Conservation (phyloP, 176 grass and related monocot genomes). For the Echinochloa phyllopogon region DNA sequence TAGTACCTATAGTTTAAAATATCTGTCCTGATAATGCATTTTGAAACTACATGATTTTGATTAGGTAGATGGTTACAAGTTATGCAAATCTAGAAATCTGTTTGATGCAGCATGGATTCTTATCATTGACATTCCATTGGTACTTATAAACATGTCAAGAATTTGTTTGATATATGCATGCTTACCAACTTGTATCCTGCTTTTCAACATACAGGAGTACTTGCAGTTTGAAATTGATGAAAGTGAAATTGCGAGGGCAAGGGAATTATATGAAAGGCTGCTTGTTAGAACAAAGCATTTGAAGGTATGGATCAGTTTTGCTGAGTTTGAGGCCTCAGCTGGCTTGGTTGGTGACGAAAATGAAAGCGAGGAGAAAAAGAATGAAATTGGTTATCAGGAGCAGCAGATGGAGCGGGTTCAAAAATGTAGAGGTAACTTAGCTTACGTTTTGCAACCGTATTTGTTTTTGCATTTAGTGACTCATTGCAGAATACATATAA, state of each 20-base stretch:
- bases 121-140: neutral
- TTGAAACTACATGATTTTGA: neutral
- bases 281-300: constrained; percentile 89
- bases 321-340: constrained; percentile 85
- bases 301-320: constrained; percentile 96
- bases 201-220: constrained; percentile 60
- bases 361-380: constrained; percentile 50
- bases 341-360: constrained; percentile 52
- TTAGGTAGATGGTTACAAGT: neutral
- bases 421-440: constrained; percentile 66
- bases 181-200: constrained; percentile 19
- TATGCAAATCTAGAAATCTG: neutral
- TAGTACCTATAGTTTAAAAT: neutral
- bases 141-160: neutral
- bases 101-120: constrained; percentile 3
- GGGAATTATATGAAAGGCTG: constrained; percentile 80
- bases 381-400: constrained; percentile 47
- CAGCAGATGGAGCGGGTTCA: constrained; percentile 47
- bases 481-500: neutral
- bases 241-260: constrained; percentile 67
- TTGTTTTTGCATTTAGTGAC: constrained; percentile 1
- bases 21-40: constrained; percentile 1
- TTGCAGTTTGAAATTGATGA: constrained; percentile 93
- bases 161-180: neutral
- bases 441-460: neutral